Conservation (phyloP, 78 protist species). For the Diacronema lutheri region DNA sequence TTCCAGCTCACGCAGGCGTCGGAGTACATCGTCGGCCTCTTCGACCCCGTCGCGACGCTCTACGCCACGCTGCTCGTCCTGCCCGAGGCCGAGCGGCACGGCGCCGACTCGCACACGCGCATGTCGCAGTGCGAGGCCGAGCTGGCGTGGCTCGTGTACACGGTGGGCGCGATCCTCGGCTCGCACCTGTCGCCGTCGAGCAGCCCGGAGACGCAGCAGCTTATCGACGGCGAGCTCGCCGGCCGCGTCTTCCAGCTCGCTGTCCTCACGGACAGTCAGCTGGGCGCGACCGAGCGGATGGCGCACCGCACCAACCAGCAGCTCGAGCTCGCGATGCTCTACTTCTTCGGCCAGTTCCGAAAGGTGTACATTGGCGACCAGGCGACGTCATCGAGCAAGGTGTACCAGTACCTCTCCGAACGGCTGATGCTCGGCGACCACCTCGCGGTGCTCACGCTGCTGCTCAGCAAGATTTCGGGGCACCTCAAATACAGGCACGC, state of each 20-base stretch:
- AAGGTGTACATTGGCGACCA: constrained; percentile 39
- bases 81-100: not conserved
- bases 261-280: not conserved
- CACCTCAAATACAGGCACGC: not conserved
- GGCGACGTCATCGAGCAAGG: constrained; percentile 16
- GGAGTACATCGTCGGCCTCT: not conserved
- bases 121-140: constrained; percentile 12
- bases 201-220: constrained; percentile 6
- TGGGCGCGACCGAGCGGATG: not conserved
- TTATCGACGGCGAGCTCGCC: constrained; percentile 29
- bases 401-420: not conserved
- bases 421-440: constrained; percentile 4
- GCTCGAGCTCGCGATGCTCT: constrained; percentile 19
- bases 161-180: constrained; percentile 19
- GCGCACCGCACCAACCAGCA: not conserved
- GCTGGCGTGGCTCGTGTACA: constrained; percentile 44
- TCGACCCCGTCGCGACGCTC: not conserved
- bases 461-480: not conserved
- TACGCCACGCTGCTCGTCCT: not conserved
- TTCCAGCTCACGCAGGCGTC: constrained; percentile 2
- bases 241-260: constrained; percentile 8
- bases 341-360: constrained; percentile 34
- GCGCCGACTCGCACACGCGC: not conserved
- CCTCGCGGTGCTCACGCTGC: not conserved
- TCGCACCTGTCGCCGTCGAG: not conserved